Conservation (phyloP, 768 basidiomycete genomes). For the Scleroderma bovista region DNA sequence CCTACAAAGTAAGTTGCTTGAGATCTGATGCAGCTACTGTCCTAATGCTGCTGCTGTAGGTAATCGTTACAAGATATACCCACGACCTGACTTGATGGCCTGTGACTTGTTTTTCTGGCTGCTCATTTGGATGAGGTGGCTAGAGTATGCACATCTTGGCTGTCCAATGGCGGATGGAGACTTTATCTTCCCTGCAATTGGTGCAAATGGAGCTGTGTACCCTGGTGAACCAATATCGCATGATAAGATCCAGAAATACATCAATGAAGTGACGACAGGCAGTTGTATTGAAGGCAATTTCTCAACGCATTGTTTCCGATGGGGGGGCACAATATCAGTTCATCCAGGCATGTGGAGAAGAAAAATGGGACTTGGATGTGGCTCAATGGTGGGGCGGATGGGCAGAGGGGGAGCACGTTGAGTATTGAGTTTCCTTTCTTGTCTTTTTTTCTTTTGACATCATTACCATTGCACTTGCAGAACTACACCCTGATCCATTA, state of each 20-base stretch:
- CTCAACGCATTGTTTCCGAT: conserved; percentile 33
- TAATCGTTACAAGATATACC: neutral
- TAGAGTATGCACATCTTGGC: neutral
- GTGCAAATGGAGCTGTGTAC: conserved; percentile 21
- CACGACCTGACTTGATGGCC: too few relatives aligned
- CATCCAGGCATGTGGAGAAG: conserved; percentile 8
- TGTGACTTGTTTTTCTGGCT: too few relatives aligned
- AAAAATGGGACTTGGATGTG: conserved; percentile 30
- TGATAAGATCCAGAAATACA: conserved; percentile 22
- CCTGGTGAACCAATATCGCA: conserved; percentile 22
- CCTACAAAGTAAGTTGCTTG: conserved; percentile 6
- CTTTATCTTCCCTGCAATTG: conserved; percentile 28
- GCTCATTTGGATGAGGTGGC: too few relatives aligned
- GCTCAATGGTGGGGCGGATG: conserved; percentile 40
- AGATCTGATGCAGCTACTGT: neutral
- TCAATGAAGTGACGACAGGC: conserved; percentile 19
- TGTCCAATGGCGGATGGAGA: conserved; percentile 19
- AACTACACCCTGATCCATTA: too few relatives aligned
- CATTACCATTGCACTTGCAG: too few relatives aligned
- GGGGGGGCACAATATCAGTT: conserved; percentile 6
- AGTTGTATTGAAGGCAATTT: conserved; percentile 7
- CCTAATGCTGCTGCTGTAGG: neutral
- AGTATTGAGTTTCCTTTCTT: too few relatives aligned
- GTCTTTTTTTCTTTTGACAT: too few relatives aligned
- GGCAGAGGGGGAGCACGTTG: conserved; percentile 32